Base-by-base conservation (phyloP, 129 eudicot species). In the Flaveria ramosissima region DNA sequence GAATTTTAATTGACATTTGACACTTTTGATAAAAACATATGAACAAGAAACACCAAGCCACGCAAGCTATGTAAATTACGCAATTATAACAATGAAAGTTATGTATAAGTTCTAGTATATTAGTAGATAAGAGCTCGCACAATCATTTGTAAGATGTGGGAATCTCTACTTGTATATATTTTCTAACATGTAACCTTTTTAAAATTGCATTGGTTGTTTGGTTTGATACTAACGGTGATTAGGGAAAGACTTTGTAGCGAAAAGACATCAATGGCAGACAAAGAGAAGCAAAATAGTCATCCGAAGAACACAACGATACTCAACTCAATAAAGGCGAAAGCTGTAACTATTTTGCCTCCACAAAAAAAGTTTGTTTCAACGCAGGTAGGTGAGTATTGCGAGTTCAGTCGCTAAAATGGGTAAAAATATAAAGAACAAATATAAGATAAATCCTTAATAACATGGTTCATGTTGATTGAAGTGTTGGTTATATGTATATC, bases 301-400 rank as follows among this genome's bases (percentile, higher is more conserved):
- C 4, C 3, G 21, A 53, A 17, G 21, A 51, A 39, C 52, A 52
- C 1, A 12, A 47, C 6, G 0, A 27, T 41, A 32, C 30, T 27
- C 8, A 16, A 16, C 3, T 27, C 65, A 8, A n/a, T 66, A 6
- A 76, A 32, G 15, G 15, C 43, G 9, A 75, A 75, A 43, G 23
- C 27, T 32, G 77, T 52, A 21, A 72, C 68, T 0, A 68, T 72
- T 36, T 16, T 72, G 0, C 77, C 53, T 27, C 13, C 41, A 1
- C 8, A 55, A 19, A 72, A 13, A 23, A 72, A 72, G 77, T 52
- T 39, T 36, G 77, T 72, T 12, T 56, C 68, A 3, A 56, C 68
- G 0, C 39, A 2, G 23, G 39, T 72, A 63, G 77, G 30, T 3
- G 72, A 78, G 77, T 39, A 11, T 13, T 3, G 53, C 10, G 5